These are phyloP conservation scores for Parachaetomium inaequale DNA, from an alignment of 495 filamentous ascomycete species.

Conservation along the genomic window DNA sequence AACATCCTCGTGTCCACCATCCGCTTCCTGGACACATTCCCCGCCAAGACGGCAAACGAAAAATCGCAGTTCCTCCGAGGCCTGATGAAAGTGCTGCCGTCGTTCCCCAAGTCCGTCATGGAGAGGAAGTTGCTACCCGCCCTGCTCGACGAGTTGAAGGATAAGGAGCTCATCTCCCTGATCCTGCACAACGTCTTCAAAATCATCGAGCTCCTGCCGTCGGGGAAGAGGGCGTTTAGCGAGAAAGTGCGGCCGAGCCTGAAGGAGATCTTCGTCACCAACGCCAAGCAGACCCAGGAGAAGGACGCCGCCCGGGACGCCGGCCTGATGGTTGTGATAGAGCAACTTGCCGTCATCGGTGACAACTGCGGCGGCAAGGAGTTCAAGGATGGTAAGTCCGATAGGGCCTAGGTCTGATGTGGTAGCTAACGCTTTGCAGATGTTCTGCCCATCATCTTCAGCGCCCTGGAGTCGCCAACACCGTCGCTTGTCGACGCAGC, in stretches of 20 bases:
- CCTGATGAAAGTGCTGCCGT: slow-evolving; percentile 75
- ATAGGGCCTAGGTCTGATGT: not conserved
- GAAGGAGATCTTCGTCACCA: slow-evolving; percentile 71
- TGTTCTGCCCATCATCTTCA: slow-evolving; percentile 76
- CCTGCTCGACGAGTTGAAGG: slow-evolving; percentile 86
- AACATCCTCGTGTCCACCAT: slow-evolving; percentile 94
- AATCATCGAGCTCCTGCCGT: slow-evolving; percentile 72
- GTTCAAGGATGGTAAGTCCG: slow-evolving; percentile 78
- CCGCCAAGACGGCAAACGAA: slow-evolving; percentile 85
- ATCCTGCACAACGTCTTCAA: slow-evolving; percentile 88
- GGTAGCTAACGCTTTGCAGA: slow-evolving; percentile 47
- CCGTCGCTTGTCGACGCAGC: slow-evolving; percentile 84
- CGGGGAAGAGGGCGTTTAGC: slow-evolving; percentile 69
- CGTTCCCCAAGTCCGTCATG: slow-evolving; percentile 87
- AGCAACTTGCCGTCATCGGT: slow-evolving; percentile 71
- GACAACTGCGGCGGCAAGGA: slow-evolving; percentile 83
- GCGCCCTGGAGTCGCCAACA: slow-evolving; percentile 81
- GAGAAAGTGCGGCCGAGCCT: slow-evolving; percentile 81
- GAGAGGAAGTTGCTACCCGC: slow-evolving; percentile 91
- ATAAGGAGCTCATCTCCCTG: slow-evolving; percentile 76
- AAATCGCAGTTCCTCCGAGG: slow-evolving; percentile 91
- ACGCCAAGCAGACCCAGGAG: slow-evolving; percentile 55
- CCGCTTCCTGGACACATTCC: slow-evolving; percentile 85
- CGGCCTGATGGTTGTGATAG: slow-evolving; percentile 81
- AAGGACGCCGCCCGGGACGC: slow-evolving; percentile 82